phyloP scores from a whole-genome alignment of 2,329 filamentous ascomycete species.

The Fusarium brachygibbosum region DNA sequence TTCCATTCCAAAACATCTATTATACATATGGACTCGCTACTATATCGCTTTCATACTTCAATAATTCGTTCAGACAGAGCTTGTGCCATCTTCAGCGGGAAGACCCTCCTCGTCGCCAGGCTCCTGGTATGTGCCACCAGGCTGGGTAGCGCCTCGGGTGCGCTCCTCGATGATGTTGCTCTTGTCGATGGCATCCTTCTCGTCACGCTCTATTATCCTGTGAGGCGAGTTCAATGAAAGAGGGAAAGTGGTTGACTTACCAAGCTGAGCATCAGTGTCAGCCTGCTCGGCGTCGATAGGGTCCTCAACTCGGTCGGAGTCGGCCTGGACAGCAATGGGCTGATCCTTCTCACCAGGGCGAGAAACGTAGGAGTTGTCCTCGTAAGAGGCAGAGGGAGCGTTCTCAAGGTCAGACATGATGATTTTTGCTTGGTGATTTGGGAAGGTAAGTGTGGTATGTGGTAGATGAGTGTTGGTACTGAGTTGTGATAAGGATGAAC shows the following conservation, averaged over 20 bases:
- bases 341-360: slow-evolving; percentile 39
- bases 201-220: slow-evolving; percentile 21
- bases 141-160: slow-evolving; percentile 36
- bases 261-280: slow-evolving; percentile 39
- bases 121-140: slow-evolving; percentile 36
- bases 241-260: background rate
- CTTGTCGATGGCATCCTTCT: slow-evolving; percentile 37
- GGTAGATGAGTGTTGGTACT: background rate
- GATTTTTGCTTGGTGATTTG: background rate
- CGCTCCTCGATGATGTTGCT: slow-evolving; percentile 41
- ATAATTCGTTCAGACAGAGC: slow-evolving; percentile 20
- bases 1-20: slow-evolving; percentile 7
- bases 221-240: background rate
- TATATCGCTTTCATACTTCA: slow-evolving; percentile 2
- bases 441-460: background rate
- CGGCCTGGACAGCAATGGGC: slow-evolving; percentile 39
- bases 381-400: slow-evolving; percentile 26
- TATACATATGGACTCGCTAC: background rate
- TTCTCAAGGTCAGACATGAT: slow-evolving; percentile 38
- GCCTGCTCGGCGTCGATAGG: slow-evolving; percentile 31
- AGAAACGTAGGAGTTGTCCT: slow-evolving; percentile 38
- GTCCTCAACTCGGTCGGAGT: slow-evolving; percentile 38
- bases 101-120: slow-evolving; percentile 42
- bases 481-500: background rate
- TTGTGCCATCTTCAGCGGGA: slow-evolving; percentile 37